Evolutionary conservation across 257 asterid genomes (phyloP), one percentile per base, ranked within the genome.

Genomic region (Nicotiana benthamiana): DNA sequence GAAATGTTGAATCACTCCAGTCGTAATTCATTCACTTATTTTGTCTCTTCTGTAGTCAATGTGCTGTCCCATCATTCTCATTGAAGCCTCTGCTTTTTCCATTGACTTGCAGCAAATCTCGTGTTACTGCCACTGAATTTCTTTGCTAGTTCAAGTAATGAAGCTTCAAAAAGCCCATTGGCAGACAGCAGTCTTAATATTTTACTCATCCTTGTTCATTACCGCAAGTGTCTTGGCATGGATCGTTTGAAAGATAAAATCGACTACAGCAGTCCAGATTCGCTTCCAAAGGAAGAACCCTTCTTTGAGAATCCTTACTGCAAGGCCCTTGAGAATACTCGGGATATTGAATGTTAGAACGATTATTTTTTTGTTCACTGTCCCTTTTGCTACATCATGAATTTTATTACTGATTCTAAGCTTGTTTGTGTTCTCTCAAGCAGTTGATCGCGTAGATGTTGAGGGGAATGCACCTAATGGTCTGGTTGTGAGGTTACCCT

Each of bases 381-480:
- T 76, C 72, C 53, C 63, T 87, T 84, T 60, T 43, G 32, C 72
- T 62, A 48, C 54, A n/a, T 80, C 17, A 82, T 40, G 60, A 84
- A 75, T 64, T 77, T 53, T 48, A 22, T 68, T 43, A 79, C n/a
- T 72, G 75, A 78, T 81, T 85, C 79, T 79, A 81, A 79, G 61
- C 43, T 79, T 20, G 12, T 79, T 54, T 79, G 60, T 79, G 79
- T 83, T 75, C 82, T 89, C 80, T 87, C 82, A 64, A 46, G 87
- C 95, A 96, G 99, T 94, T 90, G 96, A 94, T 89, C 93, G 97
- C 30, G 70, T 68, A 20, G 99, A 96, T 82, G 84, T 90, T 76
- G 97, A 96, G 88, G 97, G 95, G 79, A 90, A 94, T 85, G 93
- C 87, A 43, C 90, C 82, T 52, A 79, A 75, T 89, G 96, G 91